These are phyloP conservation scores for Fusarium subtropicale DNA, from an alignment of 2,329 filamentous ascomycete genomes.

Conservation along the genomic window DNA sequence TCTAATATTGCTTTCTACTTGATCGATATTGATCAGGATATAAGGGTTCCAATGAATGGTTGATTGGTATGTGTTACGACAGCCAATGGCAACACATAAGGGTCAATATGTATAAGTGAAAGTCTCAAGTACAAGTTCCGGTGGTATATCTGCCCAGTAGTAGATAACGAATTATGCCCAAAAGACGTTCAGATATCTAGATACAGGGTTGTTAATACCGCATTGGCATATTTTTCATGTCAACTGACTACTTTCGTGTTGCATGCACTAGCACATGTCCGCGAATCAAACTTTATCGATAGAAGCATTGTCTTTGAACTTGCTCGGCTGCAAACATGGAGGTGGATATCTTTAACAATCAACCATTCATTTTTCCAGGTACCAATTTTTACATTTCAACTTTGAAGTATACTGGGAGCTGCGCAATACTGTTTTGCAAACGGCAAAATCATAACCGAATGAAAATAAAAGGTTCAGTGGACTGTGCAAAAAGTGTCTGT, in stretches of 20 bases:
- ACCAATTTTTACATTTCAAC: background rate
- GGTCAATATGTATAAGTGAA: background rate
- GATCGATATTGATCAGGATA: too few relatives aligned
- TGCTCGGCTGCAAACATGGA: too few relatives aligned
- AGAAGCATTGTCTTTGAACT: background rate
- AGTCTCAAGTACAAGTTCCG: background rate
- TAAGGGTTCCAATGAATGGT: background rate
- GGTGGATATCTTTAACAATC: background rate
- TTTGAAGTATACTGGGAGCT: background rate
- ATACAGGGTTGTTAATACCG: constrained; percentile 1
- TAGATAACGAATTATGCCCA: background rate
- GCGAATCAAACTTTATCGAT: background rate
- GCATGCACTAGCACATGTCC: background rate
- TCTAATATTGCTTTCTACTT: background rate
- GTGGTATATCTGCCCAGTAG: background rate
- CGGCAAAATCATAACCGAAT: background rate
- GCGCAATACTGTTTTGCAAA: background rate
- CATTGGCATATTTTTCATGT: constrained; percentile 2
- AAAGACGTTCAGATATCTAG: background rate
- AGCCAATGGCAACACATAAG: background rate
- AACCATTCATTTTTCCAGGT: background rate
- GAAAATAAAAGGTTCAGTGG: too few relatives aligned
- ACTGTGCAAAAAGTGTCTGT: background rate
- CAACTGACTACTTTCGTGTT: background rate
- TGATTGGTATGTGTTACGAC: too few relatives aligned